Base-by-base conservation (phyloP, 1,139 yeast species). In the Nakaseomyces nivariensis region DNA sequence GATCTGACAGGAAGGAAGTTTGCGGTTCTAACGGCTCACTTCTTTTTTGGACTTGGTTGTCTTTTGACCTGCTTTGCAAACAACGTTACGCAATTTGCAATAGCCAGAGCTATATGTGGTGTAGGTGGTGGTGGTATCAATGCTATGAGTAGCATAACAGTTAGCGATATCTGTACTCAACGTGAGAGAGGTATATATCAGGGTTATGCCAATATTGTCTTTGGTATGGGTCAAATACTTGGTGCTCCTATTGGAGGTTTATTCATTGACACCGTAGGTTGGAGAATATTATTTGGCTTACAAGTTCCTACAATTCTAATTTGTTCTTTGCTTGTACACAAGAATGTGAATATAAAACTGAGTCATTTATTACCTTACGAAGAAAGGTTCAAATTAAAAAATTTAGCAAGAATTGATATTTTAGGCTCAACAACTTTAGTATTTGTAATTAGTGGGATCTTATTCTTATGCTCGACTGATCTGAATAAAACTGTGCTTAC, bases 201-300 rank as follows among this genome's bases (percentile, higher is more conserved):
- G 61, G 80, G 80, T 2, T 64, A 78, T 49, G 86, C 85, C 22
- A 82, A 79, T 58, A 71, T 82, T 43, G 78, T 78, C 34, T 80
- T 70, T 57, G 86, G 87, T 6, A 58, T 77, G 32, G 89, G 92
- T 4, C 81, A 85, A 36, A 79, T 85, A 36, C 68, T 80, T 5
- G 90, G 92, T 31, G 92, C 89, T 9, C 76, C 82, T 0, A 59
- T 79, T 43, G 87, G 96, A 45, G 96, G 96, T 13, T 56, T 82
- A 33, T 69, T 87, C 33, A 77, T 90, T 25, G 86, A 81, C 51
- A 61, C 67, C n/a, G 73, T 80, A 56, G 95, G 96, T 7, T 89
- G 97, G 96, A 78, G 87, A 61, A 74, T 73, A 58, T 79, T 81
- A 41, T 81, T 81, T 61, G 72, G 73, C 48, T 57, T 73, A 22